These are phyloP conservation scores for Solanum piurae DNA, from an alignment of 257 asterid species.

Conservation along the genomic window DNA sequence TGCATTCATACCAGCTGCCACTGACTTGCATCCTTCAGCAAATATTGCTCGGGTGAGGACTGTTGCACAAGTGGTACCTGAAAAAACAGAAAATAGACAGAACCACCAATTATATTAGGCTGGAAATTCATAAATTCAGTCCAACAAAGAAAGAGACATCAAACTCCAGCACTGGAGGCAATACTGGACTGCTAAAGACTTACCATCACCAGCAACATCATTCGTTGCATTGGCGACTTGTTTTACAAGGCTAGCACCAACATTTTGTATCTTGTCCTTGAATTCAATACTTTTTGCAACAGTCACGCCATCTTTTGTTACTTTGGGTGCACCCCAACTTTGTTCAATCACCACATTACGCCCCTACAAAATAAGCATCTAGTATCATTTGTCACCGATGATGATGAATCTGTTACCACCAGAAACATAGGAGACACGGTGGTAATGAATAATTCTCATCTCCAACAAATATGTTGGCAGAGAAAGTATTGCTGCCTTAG, in stretches of 20 bases:
- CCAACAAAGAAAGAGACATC: neutral
- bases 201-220: constrained; percentile 97
- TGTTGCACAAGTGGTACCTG: constrained; percentile 96
- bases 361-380: constrained; percentile 36
- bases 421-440: neutral
- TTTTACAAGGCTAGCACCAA: constrained; percentile 95
- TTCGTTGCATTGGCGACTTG: constrained; percentile 99
- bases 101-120: neutral
- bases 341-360: constrained; percentile 94
- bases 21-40: constrained; percentile 94
- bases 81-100: neutral
- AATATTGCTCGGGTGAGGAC: constrained; percentile 93
- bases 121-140: neutral
- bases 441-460: neutral
- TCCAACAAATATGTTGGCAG: neutral
- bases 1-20: constrained; percentile 97
- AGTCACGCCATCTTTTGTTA: constrained; percentile 96
- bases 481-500: neutral
- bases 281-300: constrained; percentile 95
- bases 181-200: constrained; percentile 6
- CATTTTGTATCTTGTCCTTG: constrained; percentile 74
- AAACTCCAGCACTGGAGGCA: neutral
- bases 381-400: neutral
- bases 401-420: neutral
- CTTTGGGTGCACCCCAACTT: constrained; percentile 99